Percentiles rank a stretch among this genome's conserved stretches.
phyloP scores from a whole-genome alignment of 169 alveolate genomes.

The Plasmodium yoelii region DNA sequence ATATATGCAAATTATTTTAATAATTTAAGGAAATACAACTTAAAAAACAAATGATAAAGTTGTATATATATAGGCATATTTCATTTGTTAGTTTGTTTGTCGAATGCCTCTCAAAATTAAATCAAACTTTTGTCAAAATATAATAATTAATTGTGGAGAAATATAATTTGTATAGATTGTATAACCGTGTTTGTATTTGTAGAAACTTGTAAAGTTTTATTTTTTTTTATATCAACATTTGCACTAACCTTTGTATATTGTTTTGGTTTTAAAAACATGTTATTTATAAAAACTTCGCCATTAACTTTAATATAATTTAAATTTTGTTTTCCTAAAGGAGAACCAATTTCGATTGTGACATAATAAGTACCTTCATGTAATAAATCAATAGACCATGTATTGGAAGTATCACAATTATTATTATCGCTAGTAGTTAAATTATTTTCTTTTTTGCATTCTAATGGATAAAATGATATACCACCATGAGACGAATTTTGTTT shows the following conservation, averaged over 20 bases:
- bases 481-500: conserved; percentile 65
- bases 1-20: no score
- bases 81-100: no score
- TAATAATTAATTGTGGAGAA: conserved; percentile 36
- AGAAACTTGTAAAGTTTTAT: conserved; percentile 44
- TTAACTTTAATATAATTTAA: conserved; percentile 65
- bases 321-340: conserved; percentile 75
- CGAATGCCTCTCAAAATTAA: no score
- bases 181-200: conserved; percentile 73
- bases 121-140: not conserved
- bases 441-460: conserved; percentile 26
- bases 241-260: conserved; percentile 70
- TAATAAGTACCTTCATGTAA: conserved; percentile 60
- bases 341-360: conserved; percentile 72
- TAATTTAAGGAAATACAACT: no score
- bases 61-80: not conserved
- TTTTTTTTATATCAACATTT: conserved; percentile 27
- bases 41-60: no score
- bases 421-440: not conserved
- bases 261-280: conserved; percentile 58
- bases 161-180: conserved; percentile 63
- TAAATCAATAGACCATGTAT: conserved; percentile 76
- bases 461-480: conserved; percentile 62
- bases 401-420: conserved; percentile 55
- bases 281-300: conserved; percentile 62